Percentiles rank a stretch among this genome's conserved stretches.
Evolutionary conservation across 2,329 filamentous ascomycete species (phyloP).

Genomic region (Clonostachys sp.): DNA sequence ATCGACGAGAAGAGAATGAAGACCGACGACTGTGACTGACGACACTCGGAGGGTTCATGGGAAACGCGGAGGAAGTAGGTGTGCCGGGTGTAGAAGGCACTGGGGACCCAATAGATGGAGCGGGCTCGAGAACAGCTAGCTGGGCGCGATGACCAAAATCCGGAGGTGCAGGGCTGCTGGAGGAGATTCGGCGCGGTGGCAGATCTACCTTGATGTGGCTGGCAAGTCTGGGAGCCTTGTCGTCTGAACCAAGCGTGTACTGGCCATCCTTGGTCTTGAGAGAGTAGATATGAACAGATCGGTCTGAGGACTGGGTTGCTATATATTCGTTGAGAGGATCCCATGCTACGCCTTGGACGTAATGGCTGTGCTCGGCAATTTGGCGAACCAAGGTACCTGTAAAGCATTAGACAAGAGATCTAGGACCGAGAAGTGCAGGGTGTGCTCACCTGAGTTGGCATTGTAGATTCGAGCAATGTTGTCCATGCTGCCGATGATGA

Average conservation of each 20-base stretch:
- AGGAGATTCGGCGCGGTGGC: conserved; percentile 85
- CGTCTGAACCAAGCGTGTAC: conserved; percentile 68
- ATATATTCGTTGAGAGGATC: conserved; percentile 98
- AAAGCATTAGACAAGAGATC: not conserved
- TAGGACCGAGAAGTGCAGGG: not conserved
- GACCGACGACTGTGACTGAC: conserved; percentile 92
- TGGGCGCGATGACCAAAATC: conserved; percentile 68
- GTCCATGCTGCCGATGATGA: conserved; percentile 99
- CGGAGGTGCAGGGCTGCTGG: conserved; percentile 85
- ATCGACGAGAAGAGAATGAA: conserved; percentile 84
- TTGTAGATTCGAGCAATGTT: conserved; percentile 98
- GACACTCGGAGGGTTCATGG: conserved; percentile 91
- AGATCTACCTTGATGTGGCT: conserved; percentile 80
- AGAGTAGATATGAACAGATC: conserved; percentile 96
- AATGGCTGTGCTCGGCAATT: conserved; percentile 96
- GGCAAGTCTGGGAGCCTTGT: conserved; percentile 73
- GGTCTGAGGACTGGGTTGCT: conserved; percentile 95
- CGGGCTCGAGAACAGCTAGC: conserved; percentile 50
- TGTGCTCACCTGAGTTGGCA: conserved; percentile 72
- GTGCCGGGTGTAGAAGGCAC: conserved; percentile 89
- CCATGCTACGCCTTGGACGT: conserved; percentile 97
- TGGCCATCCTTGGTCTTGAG: conserved; percentile 95
- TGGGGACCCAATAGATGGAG: conserved; percentile 67
- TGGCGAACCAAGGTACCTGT: conserved; percentile 71
- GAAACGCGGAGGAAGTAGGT: conserved; percentile 80